Evolutionary conservation across 2,329 filamentous ascomycete genomes (phyloP), one percentile per base, ranked within the genome.

Genomic region (Aspergillus sp.): DNA sequence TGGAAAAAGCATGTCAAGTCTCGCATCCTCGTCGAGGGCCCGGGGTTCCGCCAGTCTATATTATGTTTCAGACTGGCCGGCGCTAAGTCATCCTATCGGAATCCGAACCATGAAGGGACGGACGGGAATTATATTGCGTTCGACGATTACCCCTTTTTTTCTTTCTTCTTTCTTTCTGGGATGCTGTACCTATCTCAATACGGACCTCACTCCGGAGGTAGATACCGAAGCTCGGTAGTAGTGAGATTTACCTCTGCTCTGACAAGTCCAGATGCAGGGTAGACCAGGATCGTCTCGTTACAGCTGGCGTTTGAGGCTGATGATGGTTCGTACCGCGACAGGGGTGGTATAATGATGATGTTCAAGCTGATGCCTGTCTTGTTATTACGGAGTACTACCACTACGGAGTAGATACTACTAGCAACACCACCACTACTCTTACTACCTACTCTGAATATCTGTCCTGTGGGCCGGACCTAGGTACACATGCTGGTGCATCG

Each of bases 81-180:
- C 42, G 23, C 42, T 45, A 45, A 45, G 13, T 25, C 5, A 45
- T 45, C 42, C 42, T 45, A 45, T 45, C 42, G 42, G 20, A 42
- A 19, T 45, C 13, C 9, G 42, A 45, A 45, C 42, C 42, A 25
- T 16, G 14, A 14, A 19, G 36, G 36, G 23, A 23, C 23, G 16
- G 34, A 38, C 11, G 7, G 34, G 34, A 38, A 17, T 40, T 38
- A 38, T 38, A 38, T 38, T 38, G 34, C 34, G 34, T 38, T 17
- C 34, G 16, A 17, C 13, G 14, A n/a, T 9, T n/a, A 13, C 14
- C 14, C 34, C 34, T n/a, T 40, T 40, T 40, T 40, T 13, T 13
- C 36, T n/a, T 3, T 38, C 14, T 38, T 38, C 5, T 38, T 38
- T 10, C 34, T 11, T 17, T 13, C n/a, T 5, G 13, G 13, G 34